A percentile compares a stretch with the other conserved stretches of the same genome.
These are phyloP conservation scores for Jackrogersella minutella DNA, from an alignment of 495 filamentous ascomycete species.

Conservation along the genomic window DNA sequence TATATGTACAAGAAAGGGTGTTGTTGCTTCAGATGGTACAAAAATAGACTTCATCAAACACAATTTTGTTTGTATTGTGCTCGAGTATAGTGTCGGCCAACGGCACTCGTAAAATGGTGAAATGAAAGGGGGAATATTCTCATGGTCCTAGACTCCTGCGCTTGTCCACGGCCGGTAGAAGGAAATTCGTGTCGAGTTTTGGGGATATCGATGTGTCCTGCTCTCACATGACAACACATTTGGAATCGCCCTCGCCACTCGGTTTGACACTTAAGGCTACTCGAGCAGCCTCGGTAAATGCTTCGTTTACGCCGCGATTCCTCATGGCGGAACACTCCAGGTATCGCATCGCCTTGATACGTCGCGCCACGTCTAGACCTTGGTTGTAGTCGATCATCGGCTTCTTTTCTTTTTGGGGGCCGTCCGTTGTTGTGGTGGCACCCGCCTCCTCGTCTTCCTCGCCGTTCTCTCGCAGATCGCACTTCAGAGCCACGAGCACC, in stretches of 20 bases:
- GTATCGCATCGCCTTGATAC: constrained; percentile 88
- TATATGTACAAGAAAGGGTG: constrained; percentile 35
- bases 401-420: constrained; percentile 63
- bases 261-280: constrained; percentile 95
- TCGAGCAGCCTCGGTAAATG: constrained; percentile 96
- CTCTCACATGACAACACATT: constrained; percentile 65
- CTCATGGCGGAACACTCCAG: constrained; percentile 98
- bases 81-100: not conserved
- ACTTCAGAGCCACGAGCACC: constrained; percentile 96
- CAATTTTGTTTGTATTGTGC: constrained; percentile 10
- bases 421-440: constrained; percentile 45
- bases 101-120: constrained; percentile 12
- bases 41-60: constrained; percentile 9
- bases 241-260: constrained; percentile 75
- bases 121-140: constrained; percentile 28
- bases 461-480: constrained; percentile 81
- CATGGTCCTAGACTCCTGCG: constrained; percentile 36
- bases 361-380: constrained; percentile 89
- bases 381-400: constrained; percentile 90
- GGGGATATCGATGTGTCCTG: not conserved
- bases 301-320: constrained; percentile 96
- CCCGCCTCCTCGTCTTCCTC: constrained; percentile 63
- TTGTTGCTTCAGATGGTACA: constrained; percentile 21
- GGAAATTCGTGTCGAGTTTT: constrained; percentile 38
- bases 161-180: constrained; percentile 30